Evolutionary conservation across 129 eudicot genomes (phyloP), one percentile per base, ranked within the genome.

Genomic region (Tanacetum coccineum): DNA sequence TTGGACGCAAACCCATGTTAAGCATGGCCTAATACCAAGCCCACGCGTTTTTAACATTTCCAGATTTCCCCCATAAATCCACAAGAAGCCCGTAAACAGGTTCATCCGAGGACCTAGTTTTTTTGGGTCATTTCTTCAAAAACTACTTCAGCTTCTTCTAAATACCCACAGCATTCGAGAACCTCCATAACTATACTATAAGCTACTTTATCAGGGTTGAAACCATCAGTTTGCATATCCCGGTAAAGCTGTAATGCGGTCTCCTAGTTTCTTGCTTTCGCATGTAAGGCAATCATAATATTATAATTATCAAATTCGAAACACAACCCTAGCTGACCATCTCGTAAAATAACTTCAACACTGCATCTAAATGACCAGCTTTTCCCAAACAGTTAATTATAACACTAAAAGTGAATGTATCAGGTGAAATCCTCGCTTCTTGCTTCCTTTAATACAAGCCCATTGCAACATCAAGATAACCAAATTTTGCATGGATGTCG

Each of bases 101-200:
- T 59, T 89, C 97, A 74, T 94, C 99, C 2, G 97, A 97, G 18
- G 18, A 94, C 79, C 96, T 95, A 94, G 36, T 94, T 86, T 87
- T 84, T 87, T 11, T 85, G 78, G 51, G 79, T 87, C 99, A 94
- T 89, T 75, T 89, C 97, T 5, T 73, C 62, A 66, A 88, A 94
- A 72, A 94, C 81, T 3, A 83, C 97, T 76, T 89, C 99, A 0
- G 93, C 90, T 81, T 94, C 99, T 62, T 94, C 95, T 42, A 89
- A 83, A 78, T 89, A 83, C 67, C 99, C 99, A 59, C 90, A 94
- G 69, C 89, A 96, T 50, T 97, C 95, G 70, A 86, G 87, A 59
- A 89, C 99, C 81, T 94, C 97, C 99, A 89, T 94, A 64, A 94
- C 86, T 6, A 94, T 94, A 71, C 97, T 89, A 76, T 94, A 94